Evolutionary conservation across 2,329 filamentous ascomycete genomes (phyloP), one percentile per base, ranked within the genome.

Genomic region (Colletotrichum musae): DNA sequence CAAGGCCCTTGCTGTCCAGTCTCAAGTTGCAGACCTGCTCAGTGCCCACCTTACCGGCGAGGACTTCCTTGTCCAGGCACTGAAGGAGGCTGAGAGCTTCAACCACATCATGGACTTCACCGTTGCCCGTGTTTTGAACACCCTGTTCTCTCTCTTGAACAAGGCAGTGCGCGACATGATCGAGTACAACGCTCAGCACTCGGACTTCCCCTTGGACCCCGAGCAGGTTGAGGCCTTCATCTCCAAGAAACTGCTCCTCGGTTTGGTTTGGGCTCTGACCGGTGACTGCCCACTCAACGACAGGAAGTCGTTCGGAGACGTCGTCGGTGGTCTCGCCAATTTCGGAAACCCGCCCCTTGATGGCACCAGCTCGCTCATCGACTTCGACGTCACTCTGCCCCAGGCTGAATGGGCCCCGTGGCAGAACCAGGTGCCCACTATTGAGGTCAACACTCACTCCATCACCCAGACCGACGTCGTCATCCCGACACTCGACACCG

Each of bases 21-120:
- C 85, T 39, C 89, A 94, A 73, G 91, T 95, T 70, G 94, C 96
- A 12, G 92, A 93, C 67, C 86, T 97, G 68, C 86, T 99, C 26
- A 87, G 92, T 72, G 88, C 90, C 48, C 91, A 94, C 75, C 84
- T 99, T 59, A 92, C 88, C 0, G 90, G 88, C 6, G 94, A 97
- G 74, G 87, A 93, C 74, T 95, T 99, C 75, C 91, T 98, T 51
- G 83, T 91, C 32, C 91, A 92, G 71, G 93, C 92, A 4, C 87
- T 99, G 5, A 87, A 91, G 61, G 88, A 94, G 78, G 94, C 95
- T 4, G 87, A 89, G 75, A 85, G 85, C 45, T 97, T 94, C 83
- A 93, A 92, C 72, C 96, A 99, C 80, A 99, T 99, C 78, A 99
- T 99, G 96, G 94, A 98, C 74, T 99, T 96, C 78, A 98, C 96